Evolutionary conservation across 495 filamentous ascomycete genomes (phyloP).

Genomic region (Aspergillus sclerotioniger): DNA sequence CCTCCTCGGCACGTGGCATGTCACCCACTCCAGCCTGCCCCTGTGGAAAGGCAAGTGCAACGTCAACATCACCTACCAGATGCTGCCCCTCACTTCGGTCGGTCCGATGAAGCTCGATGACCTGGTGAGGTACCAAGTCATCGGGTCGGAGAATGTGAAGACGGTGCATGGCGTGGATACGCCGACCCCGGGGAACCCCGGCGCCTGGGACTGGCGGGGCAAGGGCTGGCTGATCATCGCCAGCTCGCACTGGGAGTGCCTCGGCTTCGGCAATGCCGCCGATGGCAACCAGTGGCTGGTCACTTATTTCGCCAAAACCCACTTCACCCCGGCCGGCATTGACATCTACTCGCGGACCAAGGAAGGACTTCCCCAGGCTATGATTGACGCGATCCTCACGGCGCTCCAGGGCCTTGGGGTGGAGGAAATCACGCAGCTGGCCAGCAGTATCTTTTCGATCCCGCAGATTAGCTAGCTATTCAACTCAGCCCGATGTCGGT

Average conservation of each 20-base stretch:
- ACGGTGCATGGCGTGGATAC: conserved; percentile 64
- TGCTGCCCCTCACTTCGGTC: conserved; percentile 33
- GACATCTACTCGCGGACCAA: conserved; percentile 64
- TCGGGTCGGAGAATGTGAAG: conserved; percentile 50
- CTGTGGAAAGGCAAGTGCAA: conserved; percentile 69
- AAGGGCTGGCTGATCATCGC: conserved; percentile 65
- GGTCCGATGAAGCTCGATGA: conserved; percentile 56
- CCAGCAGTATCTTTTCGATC: conserved; percentile 20
- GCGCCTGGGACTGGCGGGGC: conserved; percentile 69
- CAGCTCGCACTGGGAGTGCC: conserved; percentile 67
- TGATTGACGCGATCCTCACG: conserved; percentile 43
- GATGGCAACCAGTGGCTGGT: conserved; percentile 59
- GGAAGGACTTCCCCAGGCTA: conserved; percentile 50
- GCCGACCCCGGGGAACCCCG: conserved; percentile 34
- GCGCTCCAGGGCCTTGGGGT: conserved; percentile 38
- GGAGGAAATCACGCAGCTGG: conserved; percentile 18
- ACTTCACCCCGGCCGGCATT: conserved; percentile 72
- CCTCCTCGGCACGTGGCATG: conserved; percentile 68
- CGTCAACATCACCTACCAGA: conserved; percentile 69
- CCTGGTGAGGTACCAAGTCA: conserved; percentile 60
- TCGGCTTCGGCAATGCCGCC: conserved; percentile 62
- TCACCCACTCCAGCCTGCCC: conserved; percentile 64
- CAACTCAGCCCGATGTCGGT: too few relatives aligned
- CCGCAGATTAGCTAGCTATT: conserved; percentile 7
- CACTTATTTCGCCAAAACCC: conserved; percentile 71